Evolutionary conservation across 2,329 filamentous ascomycete species (phyloP).

Genomic region (Dothideomycetidae sp.): DNA sequence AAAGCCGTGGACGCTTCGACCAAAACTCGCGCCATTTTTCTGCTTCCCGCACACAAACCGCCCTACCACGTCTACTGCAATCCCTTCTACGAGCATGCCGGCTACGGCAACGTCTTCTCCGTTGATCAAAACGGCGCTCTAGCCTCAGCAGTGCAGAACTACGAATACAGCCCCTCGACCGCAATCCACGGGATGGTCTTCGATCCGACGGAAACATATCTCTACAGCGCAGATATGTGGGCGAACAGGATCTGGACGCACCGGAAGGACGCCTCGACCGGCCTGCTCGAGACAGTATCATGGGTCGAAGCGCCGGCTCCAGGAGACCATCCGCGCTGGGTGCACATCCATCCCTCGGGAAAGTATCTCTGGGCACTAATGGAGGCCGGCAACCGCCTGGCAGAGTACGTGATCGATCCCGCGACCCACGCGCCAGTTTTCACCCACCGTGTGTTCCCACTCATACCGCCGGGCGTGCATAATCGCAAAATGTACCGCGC

Average conservation of each 20-base stretch:
- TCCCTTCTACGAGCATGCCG: conserved; percentile 77
- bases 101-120: conserved; percentile 64
- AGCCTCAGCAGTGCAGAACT: conserved; percentile 54
- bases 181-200: conserved; percentile 77
- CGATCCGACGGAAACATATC: conserved; percentile 55
- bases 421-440: conserved; percentile 61
- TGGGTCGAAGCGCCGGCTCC: conserved; percentile 55
- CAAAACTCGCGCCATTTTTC: conserved; percentile 80
- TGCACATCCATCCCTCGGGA: conserved; percentile 66
- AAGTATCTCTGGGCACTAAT: conserved; percentile 74
- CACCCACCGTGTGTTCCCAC: conserved; percentile 60
- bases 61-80: conserved; percentile 79
- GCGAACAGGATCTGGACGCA: conserved; percentile 78
- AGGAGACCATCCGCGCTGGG: conserved; percentile 74
- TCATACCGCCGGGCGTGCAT: conserved; percentile 61
- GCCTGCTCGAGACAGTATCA: conserved; percentile 54
- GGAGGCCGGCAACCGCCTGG: conserved; percentile 76
- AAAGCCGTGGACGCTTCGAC: conserved; percentile 54
- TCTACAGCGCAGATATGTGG: conserved; percentile 66
- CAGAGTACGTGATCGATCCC: conserved; percentile 67
- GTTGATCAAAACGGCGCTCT: conserved; percentile 45
- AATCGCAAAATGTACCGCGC: conserved; percentile 55
- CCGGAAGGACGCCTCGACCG: conserved; percentile 48
- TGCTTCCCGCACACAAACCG: conserved; percentile 61
- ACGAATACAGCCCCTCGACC: conserved; percentile 52